Percentiles rank a stretch among this genome's conserved stretches.
Conservation (phyloP, 2,329 filamentous ascomycete genomes). For the Xylaria sp. region DNA sequence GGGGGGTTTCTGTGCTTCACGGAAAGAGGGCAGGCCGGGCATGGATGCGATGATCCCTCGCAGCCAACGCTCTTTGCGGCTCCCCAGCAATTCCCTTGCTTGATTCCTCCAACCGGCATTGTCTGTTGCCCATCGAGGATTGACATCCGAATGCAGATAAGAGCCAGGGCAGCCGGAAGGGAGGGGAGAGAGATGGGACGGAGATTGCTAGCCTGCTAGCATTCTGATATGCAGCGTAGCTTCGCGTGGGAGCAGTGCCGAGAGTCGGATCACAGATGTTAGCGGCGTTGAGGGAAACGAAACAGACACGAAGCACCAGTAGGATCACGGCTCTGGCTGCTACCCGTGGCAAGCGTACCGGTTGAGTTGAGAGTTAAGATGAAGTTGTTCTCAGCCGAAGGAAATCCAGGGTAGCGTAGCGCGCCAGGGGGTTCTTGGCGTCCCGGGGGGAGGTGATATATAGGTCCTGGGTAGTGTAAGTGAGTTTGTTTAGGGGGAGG, state of each 20-base stretch:
- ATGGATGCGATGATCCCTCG: constrained; percentile 42
- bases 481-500: too few species aligned
- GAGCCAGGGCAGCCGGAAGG: constrained; percentile 31
- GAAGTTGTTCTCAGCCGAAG: constrained; percentile 39
- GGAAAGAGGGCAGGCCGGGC: constrained; percentile 49
- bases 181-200: constrained; percentile 25
- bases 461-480: background rate
- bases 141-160: constrained; percentile 41
- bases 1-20: constrained; percentile 42
- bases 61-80: constrained; percentile 35
- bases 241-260: constrained; percentile 12
- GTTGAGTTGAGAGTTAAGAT: constrained; percentile 44
- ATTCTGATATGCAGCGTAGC: constrained; percentile 5
- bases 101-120: constrained; percentile 29
- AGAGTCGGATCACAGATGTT: constrained; percentile 23
- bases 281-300: constrained; percentile 42
- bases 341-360: constrained; percentile 27
- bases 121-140: constrained; percentile 27
- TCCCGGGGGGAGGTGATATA: constrained; percentile 7
- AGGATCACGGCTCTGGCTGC: constrained; percentile 13
- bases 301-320: constrained; percentile 43
- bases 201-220: constrained; percentile 6
- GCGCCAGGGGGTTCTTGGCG: constrained; percentile 35
- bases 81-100: constrained; percentile 40
- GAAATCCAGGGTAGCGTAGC: constrained; percentile 26